Base-by-base conservation (phyloP, 805 yeast genomes). In the Cephaloascus albidus region DNA sequence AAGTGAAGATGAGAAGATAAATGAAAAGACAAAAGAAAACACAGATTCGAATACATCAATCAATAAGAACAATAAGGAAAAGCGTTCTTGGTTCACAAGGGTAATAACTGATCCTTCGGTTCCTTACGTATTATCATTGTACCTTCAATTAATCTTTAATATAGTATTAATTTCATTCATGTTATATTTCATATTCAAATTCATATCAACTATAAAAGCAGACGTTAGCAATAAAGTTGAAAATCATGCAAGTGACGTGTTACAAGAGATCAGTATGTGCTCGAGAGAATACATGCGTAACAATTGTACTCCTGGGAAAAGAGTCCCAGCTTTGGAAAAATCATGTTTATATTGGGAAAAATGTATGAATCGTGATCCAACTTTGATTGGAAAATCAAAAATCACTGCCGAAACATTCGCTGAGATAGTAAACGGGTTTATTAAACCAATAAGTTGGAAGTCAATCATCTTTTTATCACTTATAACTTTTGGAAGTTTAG, bases 371-470 rank as follows among this genome's bases (percentile, higher is more conserved):
- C 62, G 79, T 37, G 90, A 86, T 45, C 89, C 95, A 8, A 70
- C 73, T 48, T 61, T 40, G 55, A 70, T 80, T 10, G 89, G 85
- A 3, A 71, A 77, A 37, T 84, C 90, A 1, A 70, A 70, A 43
- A 71, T 87, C 40, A 78, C 88, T 36, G 94, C 94, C 0, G 88
- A 81, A 53, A 81, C 90, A 0, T 70, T 86, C 48, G 95, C 94
- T 1, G 90, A 83, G 45, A 83, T 85, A 5, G 63, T 87, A 35
- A 84, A 87, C 57, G 78, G 88, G 2, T 86, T 86, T 50, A 60
- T 85, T 18, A 74, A 70, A 41, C 82, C 85, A 2, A 80, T 86
- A 31, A 74, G 81, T 26, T 72, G 85, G 74, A 81, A 84, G 54
- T 66, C 88, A 3, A 67, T 84, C 53, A 44, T 74, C 3, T 67